These are phyloP conservation scores for Coemansia reversa DNA, from an alignment of 192 early-diverging fungal genomes.

Conservation along the genomic window DNA sequence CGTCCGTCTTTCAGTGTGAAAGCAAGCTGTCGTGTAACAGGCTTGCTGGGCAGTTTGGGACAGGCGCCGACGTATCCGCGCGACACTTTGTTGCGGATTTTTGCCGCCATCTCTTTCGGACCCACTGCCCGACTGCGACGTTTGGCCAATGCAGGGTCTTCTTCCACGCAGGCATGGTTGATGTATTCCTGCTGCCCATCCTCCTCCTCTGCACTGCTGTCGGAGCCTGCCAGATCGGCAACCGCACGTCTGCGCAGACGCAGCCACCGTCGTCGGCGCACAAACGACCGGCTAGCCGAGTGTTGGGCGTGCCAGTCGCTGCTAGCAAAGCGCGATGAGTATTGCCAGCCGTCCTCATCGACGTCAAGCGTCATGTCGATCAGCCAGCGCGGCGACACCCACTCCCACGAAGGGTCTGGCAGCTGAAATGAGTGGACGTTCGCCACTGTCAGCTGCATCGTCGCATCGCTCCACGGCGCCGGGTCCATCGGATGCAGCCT, in stretches of 20 bases:
- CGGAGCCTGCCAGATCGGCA: not conserved
- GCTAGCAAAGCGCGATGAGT: slow-evolving; percentile 37
- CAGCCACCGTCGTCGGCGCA: slow-evolving; percentile 22
- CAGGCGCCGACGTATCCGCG: slow-evolving; percentile 25
- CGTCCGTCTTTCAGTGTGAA: slow-evolving; percentile 47
- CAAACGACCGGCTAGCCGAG: slow-evolving; percentile 30
- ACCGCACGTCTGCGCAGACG: slow-evolving; percentile 8
- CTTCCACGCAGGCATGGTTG: not conserved
- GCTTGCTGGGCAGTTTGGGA: slow-evolving; percentile 21
- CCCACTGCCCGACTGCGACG: not conserved
- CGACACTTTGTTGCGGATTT: slow-evolving; percentile 38
- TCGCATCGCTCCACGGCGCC: slow-evolving; percentile 52
- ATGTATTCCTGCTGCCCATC: not conserved
- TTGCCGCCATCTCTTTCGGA: slow-evolving; percentile 22
- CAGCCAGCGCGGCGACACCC: slow-evolving; percentile 56
- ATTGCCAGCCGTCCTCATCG: slow-evolving; percentile 57
- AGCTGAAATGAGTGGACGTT: slow-evolving; percentile 58
- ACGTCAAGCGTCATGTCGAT: slow-evolving; percentile 57
- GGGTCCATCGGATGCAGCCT: slow-evolving; percentile 55
- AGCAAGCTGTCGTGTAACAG: slow-evolving; percentile 12
- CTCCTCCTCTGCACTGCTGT: not conserved
- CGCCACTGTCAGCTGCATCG: slow-evolving; percentile 44
- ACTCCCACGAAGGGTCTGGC: slow-evolving; percentile 54
- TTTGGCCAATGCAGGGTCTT: not conserved
- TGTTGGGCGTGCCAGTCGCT: slow-evolving; percentile 20